phyloP scores from a whole-genome alignment of 805 yeast genomes.

The Yamadazyma sp. region DNA sequence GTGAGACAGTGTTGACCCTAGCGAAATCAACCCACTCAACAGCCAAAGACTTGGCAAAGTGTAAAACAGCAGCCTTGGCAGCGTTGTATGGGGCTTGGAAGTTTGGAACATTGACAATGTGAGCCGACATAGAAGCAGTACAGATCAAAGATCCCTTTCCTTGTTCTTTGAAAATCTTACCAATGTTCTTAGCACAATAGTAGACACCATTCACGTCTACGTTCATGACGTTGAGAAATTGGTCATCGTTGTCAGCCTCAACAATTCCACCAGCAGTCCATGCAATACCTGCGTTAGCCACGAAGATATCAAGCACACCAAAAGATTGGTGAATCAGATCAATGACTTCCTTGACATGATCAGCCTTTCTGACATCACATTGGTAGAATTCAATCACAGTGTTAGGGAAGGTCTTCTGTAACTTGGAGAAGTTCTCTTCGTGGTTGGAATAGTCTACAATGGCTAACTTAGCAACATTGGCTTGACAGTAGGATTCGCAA shows the following conservation, averaged over 20 bases:
- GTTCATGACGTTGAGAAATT: conserved; percentile 72
- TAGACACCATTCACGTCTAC: conserved; percentile 80
- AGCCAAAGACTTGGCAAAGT: conserved; percentile 74
- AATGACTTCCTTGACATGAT: conserved; percentile 36
- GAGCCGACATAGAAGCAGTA: conserved; percentile 90
- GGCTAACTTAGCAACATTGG: conserved; percentile 36
- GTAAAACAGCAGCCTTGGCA: conserved; percentile 81
- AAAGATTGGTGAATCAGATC: conserved; percentile 31
- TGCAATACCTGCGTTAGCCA: conserved; percentile 50
- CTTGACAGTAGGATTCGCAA: conserved; percentile 39
- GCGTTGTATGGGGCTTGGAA: conserved; percentile 84
- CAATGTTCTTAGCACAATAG: conserved; percentile 74
- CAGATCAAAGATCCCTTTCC: conserved; percentile 76
- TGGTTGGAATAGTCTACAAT: conserved; percentile 39
- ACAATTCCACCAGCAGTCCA: conserved; percentile 45
- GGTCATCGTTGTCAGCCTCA: conserved; percentile 47
- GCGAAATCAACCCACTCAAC: conserved; percentile 86
- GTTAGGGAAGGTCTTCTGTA: conserved; percentile 31
- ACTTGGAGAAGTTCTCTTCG: conserved; percentile 27
- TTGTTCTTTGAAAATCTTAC: conserved; percentile 68
- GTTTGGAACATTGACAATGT: conserved; percentile 84
- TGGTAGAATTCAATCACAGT: conserved; percentile 31
- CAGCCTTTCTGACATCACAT: conserved; percentile 41
- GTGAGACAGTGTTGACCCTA: conserved; percentile 78
- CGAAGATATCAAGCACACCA: conserved; percentile 41